Evolutionary conservation across 768 basidiomycete species (phyloP).

Genomic region (Lentinus brumalis): DNA sequence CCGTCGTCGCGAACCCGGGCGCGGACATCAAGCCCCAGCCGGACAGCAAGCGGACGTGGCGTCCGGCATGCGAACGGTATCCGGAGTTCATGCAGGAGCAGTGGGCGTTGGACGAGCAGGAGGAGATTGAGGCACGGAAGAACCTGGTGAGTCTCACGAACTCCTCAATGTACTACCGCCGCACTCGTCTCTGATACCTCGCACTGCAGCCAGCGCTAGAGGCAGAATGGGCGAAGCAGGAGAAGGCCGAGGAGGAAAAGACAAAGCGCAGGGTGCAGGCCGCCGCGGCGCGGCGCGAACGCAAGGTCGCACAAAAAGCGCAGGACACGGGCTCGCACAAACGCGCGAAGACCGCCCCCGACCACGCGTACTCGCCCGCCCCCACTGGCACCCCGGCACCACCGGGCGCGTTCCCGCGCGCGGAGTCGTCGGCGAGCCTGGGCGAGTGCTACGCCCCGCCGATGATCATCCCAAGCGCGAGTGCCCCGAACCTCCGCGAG

Average conservation of each 20-base stretch:
- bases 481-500: not conserved
- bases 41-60: constrained; percentile 54
- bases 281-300: constrained; percentile 31
- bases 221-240: constrained; percentile 4
- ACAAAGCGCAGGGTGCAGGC: constrained; percentile 28
- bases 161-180: not conserved
- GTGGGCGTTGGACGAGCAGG: constrained; percentile 70
- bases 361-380: constrained; percentile 3
- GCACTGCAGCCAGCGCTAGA: not conserved
- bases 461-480: constrained; percentile 8
- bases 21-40: constrained; percentile 36
- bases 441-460: constrained; percentile 15
- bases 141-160: constrained; percentile 24
- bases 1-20: constrained; percentile 43
- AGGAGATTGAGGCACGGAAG: constrained; percentile 64
- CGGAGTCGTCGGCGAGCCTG: not conserved
- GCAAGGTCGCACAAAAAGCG: constrained; percentile 37
- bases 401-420: not conserved
- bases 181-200: not conserved
- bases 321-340: constrained; percentile 28
- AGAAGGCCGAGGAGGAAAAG: constrained; percentile 24
- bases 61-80: constrained; percentile 84
- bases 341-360: constrained; percentile 40
- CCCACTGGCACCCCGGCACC: not conserved
- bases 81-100: constrained; percentile 84